phyloP scores from a whole-genome alignment of 139 green algal species.

The Chlorella sp. region DNA sequence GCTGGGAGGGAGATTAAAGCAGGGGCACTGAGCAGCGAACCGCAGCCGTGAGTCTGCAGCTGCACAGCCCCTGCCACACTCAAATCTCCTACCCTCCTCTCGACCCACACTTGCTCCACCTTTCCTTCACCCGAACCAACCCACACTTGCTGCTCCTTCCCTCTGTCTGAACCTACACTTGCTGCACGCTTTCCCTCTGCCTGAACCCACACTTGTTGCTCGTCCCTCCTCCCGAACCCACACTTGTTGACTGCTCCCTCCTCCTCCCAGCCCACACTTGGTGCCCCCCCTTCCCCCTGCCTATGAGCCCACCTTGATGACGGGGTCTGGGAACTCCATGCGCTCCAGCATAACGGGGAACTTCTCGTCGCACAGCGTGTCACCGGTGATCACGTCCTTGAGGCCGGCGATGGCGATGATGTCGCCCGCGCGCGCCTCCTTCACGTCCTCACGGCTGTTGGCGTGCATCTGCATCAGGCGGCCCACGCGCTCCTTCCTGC shows the following conservation, averaged over 20 bases:
- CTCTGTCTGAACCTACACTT: too few species aligned
- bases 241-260: too few species aligned
- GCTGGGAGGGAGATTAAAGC: not conserved
- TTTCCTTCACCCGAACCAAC: too few species aligned
- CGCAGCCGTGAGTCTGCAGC: too few species aligned
- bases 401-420: constrained; percentile 97
- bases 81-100: too few species aligned
- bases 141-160: too few species aligned
- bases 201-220: too few species aligned
- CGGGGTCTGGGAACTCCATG: constrained; percentile 99
- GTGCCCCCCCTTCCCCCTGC: too few species aligned
- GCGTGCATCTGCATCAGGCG: constrained; percentile 99
- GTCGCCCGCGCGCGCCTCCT: constrained; percentile 90
- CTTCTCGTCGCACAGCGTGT: constrained; percentile 97
- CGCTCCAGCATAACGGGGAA: constrained; percentile 95
- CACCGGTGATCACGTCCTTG: constrained; percentile 95
- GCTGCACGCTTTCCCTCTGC: too few species aligned
- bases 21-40: not conserved
- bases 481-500: constrained; percentile 98
- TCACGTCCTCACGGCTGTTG: constrained; percentile 97
- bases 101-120: not conserved
- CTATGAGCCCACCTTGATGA: constrained; percentile 90
- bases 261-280: too few species aligned
- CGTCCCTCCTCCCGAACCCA: too few species aligned
- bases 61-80: too few species aligned